Evolutionary conservation across 1,284 basidiomycete genomes (phyloP).

Genomic region (Trametes versicolor): DNA sequence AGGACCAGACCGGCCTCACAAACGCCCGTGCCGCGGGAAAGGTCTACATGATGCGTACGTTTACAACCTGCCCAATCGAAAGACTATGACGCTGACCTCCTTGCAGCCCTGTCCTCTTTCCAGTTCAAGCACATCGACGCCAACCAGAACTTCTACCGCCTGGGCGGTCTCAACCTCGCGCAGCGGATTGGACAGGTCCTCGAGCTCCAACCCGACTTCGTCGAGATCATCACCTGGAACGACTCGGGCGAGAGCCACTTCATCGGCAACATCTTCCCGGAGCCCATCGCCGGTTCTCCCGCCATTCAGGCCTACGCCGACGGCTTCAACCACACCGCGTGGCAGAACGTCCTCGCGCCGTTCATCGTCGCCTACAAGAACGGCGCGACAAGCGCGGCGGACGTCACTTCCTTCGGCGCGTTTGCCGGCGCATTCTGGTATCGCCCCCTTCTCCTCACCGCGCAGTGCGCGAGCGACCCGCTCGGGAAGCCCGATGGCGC

Average conservation of each 20-base stretch:
- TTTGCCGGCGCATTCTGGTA: slow-evolving; percentile 31
- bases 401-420: slow-evolving; percentile 22
- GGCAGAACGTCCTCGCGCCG: slow-evolving; percentile 30
- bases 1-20: slow-evolving; percentile 22
- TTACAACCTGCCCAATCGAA: no score
- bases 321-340: slow-evolving; percentile 45
- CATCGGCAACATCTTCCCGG: slow-evolving; percentile 47
- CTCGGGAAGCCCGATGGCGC: slow-evolving; percentile 24
- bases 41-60: slow-evolving; percentile 31
- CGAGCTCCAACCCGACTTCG: slow-evolving; percentile 50
- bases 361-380: slow-evolving; percentile 29
- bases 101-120: slow-evolving; percentile 26
- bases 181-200: slow-evolving; percentile 27
- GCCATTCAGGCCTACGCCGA: slow-evolving; percentile 54
- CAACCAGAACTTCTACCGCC: slow-evolving; percentile 31
- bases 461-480: slow-evolving; percentile 20
- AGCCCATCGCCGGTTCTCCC: slow-evolving; percentile 70
- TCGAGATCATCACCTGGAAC: slow-evolving; percentile 53
- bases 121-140: slow-evolving; percentile 31
- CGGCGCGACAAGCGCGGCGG: slow-evolving; percentile 15
- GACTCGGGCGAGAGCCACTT: slow-evolving; percentile 44
- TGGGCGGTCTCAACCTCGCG: slow-evolving; percentile 27
- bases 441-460: slow-evolving; percentile 19
- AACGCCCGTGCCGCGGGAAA: slow-evolving; percentile 23
- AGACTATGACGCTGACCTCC: not conserved